These are phyloP conservation scores for Calocera viscosa DNA, from an alignment of 768 basidiomycete species.

Conservation along the genomic window DNA sequence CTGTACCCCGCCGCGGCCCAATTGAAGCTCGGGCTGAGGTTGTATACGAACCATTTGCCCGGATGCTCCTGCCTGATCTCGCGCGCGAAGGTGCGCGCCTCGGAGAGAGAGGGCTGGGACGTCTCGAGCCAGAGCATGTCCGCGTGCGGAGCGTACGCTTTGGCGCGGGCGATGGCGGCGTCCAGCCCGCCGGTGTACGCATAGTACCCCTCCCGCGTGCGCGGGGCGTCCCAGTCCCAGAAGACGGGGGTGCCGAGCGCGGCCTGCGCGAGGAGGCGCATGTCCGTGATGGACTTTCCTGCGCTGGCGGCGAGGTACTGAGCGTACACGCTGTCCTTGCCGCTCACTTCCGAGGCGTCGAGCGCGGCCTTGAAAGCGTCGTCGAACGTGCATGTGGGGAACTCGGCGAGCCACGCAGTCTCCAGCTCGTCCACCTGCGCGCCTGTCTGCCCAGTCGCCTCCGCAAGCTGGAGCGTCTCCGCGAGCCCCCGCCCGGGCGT, in stretches of 20 bases:
- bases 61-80: slow-evolving; percentile 61
- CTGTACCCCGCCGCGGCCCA: slow-evolving; percentile 76
- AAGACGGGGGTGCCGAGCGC: slow-evolving; percentile 56
- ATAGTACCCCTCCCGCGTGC: slow-evolving; percentile 85
- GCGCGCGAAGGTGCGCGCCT: slow-evolving; percentile 66
- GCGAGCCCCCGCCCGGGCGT: slow-evolving; percentile 40
- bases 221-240: slow-evolving; percentile 87
- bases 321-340: slow-evolving; percentile 45
- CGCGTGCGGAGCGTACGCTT: slow-evolving; percentile 71
- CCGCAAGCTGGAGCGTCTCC: slow-evolving; percentile 57
- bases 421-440: slow-evolving; percentile 63
- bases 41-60: slow-evolving; percentile 83
- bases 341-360: slow-evolving; percentile 34
- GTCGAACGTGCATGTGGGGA: slow-evolving; percentile 70
- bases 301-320: slow-evolving; percentile 45
- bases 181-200: slow-evolving; percentile 62
- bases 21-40: slow-evolving; percentile 87
- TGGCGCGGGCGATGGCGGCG: slow-evolving; percentile 69
- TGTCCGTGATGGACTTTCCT: slow-evolving; percentile 61
- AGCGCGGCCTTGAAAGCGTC: slow-evolving; percentile 57
- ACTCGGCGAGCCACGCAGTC: slow-evolving; percentile 54
- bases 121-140: slow-evolving; percentile 92
- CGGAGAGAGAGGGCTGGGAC: slow-evolving; percentile 67
- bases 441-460: slow-evolving; percentile 48
- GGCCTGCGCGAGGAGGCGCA: slow-evolving; percentile 59